Conservation (phyloP, 1,284 basidiomycete species). For the Cryptococcus sp. region DNA sequence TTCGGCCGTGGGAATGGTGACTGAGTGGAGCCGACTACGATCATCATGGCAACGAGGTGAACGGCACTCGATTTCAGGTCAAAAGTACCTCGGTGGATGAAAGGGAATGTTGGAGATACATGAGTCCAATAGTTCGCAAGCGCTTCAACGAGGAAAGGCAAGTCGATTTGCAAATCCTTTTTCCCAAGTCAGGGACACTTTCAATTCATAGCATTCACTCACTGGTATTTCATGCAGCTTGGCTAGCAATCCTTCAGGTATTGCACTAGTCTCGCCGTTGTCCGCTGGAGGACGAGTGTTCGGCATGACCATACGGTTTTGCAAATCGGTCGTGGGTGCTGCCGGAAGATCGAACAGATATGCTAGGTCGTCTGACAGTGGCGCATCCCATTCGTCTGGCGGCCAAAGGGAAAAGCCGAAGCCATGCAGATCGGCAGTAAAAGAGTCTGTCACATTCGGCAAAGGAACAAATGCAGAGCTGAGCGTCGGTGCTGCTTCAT, state of each 20-base stretch:
- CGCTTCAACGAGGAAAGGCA: slow-evolving; percentile 29
- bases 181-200: slow-evolving; percentile 14
- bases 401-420: no score
- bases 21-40: slow-evolving; percentile 33
- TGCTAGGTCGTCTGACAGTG: no score
- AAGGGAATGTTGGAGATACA: slow-evolving; percentile 42
- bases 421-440: no score
- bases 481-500: neutral
- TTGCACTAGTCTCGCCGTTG: slow-evolving; percentile 10
- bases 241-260: slow-evolving; percentile 1
- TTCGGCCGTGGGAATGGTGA: slow-evolving; percentile 10
- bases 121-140: slow-evolving; percentile 35
- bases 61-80: slow-evolving; percentile 31
- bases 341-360: neutral
- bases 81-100: slow-evolving; percentile 47
- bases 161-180: slow-evolving; percentile 25
- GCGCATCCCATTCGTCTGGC: no score
- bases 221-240: slow-evolving; percentile 7
- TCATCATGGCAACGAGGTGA: slow-evolving; percentile 44
- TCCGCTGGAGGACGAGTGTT: neutral
- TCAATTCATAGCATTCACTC: slow-evolving; percentile 16
- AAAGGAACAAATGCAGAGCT: neutral
- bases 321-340: neutral
- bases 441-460: no score
- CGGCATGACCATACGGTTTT: neutral